A percentile compares a stretch with the other conserved stretches of the same genome.
Evolutionary conservation across 2,329 filamentous ascomycete species (phyloP).

Genomic region (Hymenoscyphus fructigenus): DNA sequence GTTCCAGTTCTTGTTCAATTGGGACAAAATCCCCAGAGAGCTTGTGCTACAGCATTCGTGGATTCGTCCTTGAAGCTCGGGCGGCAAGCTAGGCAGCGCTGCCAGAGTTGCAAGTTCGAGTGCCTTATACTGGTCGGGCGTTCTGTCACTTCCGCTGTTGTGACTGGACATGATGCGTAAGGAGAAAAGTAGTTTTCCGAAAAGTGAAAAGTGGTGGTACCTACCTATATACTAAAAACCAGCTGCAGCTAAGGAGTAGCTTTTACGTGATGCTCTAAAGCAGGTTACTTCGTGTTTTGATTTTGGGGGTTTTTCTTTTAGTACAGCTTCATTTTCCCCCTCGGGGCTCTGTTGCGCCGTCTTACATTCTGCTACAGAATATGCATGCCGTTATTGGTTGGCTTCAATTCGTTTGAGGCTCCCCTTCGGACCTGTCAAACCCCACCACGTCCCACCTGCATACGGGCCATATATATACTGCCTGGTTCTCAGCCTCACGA

Average conservation of each 20-base stretch:
- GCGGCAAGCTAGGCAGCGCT: slow-evolving; percentile 4
- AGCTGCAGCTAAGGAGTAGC: too few relatives aligned
- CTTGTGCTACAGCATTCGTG: background rate
- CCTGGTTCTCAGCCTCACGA: background rate
- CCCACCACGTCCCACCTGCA: background rate
- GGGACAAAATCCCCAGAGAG: background rate
- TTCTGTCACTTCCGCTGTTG: background rate
- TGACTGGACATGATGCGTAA: background rate
- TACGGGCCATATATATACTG: background rate
- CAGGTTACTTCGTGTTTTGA: too few relatives aligned
- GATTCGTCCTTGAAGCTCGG: slow-evolving; percentile 5
- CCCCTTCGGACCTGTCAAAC: too few relatives aligned
- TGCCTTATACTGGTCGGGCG: background rate
- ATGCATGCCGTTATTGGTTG: background rate
- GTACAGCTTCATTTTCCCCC: background rate
- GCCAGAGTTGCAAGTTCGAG: background rate
- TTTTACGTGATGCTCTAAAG: too few relatives aligned
- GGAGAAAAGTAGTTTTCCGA: background rate
- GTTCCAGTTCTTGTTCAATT: slow-evolving; percentile 8
- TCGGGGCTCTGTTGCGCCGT: background rate
- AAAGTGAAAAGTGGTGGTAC: background rate
- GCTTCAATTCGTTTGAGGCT: background rate
- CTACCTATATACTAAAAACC: too few relatives aligned
- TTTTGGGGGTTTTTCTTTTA: too few relatives aligned
- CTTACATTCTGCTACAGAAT: background rate